phyloP scores from a whole-genome alignment of 2,329 filamentous ascomycete genomes.

The Exophiala bonariae region DNA sequence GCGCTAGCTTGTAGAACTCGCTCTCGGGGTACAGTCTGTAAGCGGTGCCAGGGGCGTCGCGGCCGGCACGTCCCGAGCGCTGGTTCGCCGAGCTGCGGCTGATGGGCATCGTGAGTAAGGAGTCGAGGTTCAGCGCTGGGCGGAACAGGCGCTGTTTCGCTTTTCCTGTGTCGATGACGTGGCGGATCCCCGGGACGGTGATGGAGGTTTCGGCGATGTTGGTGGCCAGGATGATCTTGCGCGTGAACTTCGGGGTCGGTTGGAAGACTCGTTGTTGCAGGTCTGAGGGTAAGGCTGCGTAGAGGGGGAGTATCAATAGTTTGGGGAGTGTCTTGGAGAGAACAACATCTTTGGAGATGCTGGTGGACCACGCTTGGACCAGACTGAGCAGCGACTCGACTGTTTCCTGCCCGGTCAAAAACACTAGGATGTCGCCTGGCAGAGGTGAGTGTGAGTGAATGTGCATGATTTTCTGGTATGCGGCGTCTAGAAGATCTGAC shows the following conservation, averaged over 20 bases:
- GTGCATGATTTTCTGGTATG: conserved; percentile 79
- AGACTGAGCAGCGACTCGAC: conserved; percentile 80
- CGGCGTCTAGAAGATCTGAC: conserved; percentile 76
- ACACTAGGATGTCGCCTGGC: conserved; percentile 92
- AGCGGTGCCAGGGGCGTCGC: conserved; percentile 88
- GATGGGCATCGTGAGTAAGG: conserved; percentile 83
- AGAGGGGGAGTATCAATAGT: conserved; percentile 73
- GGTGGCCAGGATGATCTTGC: conserved; percentile 88
- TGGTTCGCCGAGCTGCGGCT: conserved; percentile 93
- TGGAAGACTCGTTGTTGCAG: conserved; percentile 85
- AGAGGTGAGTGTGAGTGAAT: conserved; percentile 84
- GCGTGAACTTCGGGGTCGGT: conserved; percentile 69
- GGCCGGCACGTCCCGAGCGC: conserved; percentile 84
- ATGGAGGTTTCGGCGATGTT: conserved; percentile 99
- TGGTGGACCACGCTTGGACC: conserved; percentile 75
- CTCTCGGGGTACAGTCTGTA: conserved; percentile 84
- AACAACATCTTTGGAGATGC: conserved; percentile 63
- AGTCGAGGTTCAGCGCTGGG: conserved; percentile 80
- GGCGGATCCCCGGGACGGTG: conserved; percentile 88
- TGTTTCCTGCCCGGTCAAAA: conserved; percentile 88
- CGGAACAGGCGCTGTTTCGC: conserved; percentile 93
- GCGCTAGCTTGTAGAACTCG: conserved; percentile 68
- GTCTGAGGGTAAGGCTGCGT: conserved; percentile 83
- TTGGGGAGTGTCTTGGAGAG: conserved; percentile 57
- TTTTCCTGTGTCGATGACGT: conserved; percentile 90